Percentiles rank a stretch among this genome's conserved stretches.
Evolutionary conservation across 2,329 filamentous ascomycete genomes (phyloP).

Genomic region (Aureobasidium leucospermi): DNA sequence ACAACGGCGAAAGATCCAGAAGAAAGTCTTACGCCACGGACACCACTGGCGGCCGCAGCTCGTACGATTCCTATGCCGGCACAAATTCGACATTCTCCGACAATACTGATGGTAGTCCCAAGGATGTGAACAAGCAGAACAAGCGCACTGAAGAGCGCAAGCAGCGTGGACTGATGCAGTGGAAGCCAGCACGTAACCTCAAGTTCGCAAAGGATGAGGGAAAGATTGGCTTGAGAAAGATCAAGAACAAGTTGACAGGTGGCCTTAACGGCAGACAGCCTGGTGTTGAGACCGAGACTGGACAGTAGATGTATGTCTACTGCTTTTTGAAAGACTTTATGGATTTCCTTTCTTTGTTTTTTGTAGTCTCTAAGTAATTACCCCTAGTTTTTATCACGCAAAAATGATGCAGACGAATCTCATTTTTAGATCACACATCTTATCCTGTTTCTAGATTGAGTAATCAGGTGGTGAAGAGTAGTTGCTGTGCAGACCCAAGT

Average conservation of each 20-base stretch:
- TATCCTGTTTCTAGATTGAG: too few relatives aligned
- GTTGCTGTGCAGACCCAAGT: too few relatives aligned
- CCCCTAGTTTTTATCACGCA: background rate
- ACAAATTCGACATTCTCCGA: slow-evolving; percentile 11
- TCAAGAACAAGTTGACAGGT: slow-evolving; percentile 67
- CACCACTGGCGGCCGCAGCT: slow-evolving; percentile 19
- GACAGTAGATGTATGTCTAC: background rate
- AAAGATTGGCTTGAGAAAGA: slow-evolving; percentile 65
- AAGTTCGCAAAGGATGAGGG: slow-evolving; percentile 85
- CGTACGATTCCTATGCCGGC: slow-evolving; percentile 20
- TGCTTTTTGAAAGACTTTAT: background rate
- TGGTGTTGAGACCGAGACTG: slow-evolving; percentile 65
- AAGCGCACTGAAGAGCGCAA: slow-evolving; percentile 69
- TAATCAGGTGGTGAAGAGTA: too few relatives aligned
- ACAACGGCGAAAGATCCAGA: slow-evolving; percentile 17
- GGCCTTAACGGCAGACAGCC: slow-evolving; percentile 72
- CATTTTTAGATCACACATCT: background rate
- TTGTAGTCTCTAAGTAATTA: background rate
- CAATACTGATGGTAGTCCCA: slow-evolving; percentile 25
- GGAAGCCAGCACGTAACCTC: slow-evolving; percentile 79
- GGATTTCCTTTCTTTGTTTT: background rate
- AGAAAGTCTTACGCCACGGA: slow-evolving; percentile 27
- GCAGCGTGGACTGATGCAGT: slow-evolving; percentile 89
- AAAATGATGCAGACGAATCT: slow-evolving; percentile 7
- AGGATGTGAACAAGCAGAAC: slow-evolving; percentile 60